phyloP scores from a whole-genome alignment of 495 filamentous ascomycete genomes.

The Talaromyces trachyspermus region DNA sequence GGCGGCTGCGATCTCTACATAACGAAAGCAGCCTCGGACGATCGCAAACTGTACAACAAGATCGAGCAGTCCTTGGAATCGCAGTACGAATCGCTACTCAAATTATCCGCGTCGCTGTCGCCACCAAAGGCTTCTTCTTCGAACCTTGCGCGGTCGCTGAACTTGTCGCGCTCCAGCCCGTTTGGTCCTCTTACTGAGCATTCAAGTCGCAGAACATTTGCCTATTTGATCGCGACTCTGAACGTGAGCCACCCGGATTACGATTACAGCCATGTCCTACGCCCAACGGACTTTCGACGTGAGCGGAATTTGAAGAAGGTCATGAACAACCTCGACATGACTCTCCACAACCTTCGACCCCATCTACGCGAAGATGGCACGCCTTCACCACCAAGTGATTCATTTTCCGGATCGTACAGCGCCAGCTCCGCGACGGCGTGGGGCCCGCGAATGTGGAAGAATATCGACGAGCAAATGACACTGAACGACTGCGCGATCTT shows the following conservation, averaged over 20 bases:
- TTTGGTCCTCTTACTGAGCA: slow-evolving; percentile 84
- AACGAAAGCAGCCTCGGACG: slow-evolving; percentile 85
- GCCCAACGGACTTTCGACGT: slow-evolving; percentile 78
- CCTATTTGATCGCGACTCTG: slow-evolving; percentile 94
- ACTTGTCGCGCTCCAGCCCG: slow-evolving; percentile 75
- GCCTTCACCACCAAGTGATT: slow-evolving; percentile 38
- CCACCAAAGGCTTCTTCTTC: slow-evolving; percentile 57
- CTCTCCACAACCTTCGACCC: slow-evolving; percentile 75
- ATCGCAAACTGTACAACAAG: slow-evolving; percentile 94
- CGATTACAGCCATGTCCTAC: slow-evolving; percentile 86
- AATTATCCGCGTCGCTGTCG: slow-evolving; percentile 72
- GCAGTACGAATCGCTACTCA: slow-evolving; percentile 80
- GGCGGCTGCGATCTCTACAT: slow-evolving; percentile 95
- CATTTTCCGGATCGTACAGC: slow-evolving; percentile 37
- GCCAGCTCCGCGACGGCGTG: slow-evolving; percentile 44
- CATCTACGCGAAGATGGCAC: slow-evolving; percentile 40
- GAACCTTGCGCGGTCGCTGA: slow-evolving; percentile 54
- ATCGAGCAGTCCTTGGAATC: slow-evolving; percentile 84
- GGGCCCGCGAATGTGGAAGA: slow-evolving; percentile 82
- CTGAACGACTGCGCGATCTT: slow-evolving; percentile 79
- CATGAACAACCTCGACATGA: slow-evolving; percentile 79
- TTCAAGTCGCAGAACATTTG: slow-evolving; percentile 83
- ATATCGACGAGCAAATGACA: slow-evolving; percentile 87
- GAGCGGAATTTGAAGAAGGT: slow-evolving; percentile 67
- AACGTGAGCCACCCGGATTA: slow-evolving; percentile 97